Conservation (phyloP, 768 basidiomycete species). For the Hebeloma cylindrosporum region DNA sequence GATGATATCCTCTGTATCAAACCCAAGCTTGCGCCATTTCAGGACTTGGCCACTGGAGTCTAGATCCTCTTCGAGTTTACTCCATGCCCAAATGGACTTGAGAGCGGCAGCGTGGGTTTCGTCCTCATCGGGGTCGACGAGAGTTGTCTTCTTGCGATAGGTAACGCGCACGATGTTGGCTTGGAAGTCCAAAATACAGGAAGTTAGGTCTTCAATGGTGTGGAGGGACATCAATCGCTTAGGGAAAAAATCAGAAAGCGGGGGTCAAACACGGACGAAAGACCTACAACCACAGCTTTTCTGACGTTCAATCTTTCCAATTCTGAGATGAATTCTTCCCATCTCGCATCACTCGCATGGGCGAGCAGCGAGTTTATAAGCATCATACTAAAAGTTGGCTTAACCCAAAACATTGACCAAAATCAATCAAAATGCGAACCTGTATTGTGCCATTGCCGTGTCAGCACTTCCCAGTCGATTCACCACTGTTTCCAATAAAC, state of each 20-base stretch:
- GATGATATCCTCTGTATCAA: constrained; percentile 69
- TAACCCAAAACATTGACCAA: constrained; percentile 1
- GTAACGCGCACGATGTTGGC: constrained; percentile 78
- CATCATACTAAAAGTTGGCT: constrained; percentile 63
- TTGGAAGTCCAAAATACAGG: constrained; percentile 86
- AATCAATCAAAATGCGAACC: constrained; percentile 40
- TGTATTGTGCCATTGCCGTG: constrained; percentile 82
- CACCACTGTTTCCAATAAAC: constrained; percentile 80
- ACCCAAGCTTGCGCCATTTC: constrained; percentile 81
- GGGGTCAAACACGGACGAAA: not conserved
- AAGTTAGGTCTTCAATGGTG: constrained; percentile 77
- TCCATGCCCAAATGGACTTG: constrained; percentile 66
- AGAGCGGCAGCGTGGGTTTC: constrained; percentile 56
- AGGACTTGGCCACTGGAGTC: constrained; percentile 48
- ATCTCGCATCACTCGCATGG: constrained; percentile 73
- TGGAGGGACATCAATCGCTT: constrained; percentile 84
- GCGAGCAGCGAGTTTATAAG: constrained; percentile 83
- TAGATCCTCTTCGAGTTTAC: constrained; percentile 53
- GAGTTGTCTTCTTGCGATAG: constrained; percentile 77
- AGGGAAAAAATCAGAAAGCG: constrained; percentile 2
- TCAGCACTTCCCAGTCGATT: constrained; percentile 77
- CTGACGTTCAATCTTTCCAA: constrained; percentile 76
- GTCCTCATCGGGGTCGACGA: constrained; percentile 69
- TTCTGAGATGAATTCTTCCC: constrained; percentile 77
- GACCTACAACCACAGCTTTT: constrained; percentile 77